Evolutionary conservation across 352 stramenopile genomes (phyloP).

Genomic region (Globisporangium paroecandrum): DNA sequence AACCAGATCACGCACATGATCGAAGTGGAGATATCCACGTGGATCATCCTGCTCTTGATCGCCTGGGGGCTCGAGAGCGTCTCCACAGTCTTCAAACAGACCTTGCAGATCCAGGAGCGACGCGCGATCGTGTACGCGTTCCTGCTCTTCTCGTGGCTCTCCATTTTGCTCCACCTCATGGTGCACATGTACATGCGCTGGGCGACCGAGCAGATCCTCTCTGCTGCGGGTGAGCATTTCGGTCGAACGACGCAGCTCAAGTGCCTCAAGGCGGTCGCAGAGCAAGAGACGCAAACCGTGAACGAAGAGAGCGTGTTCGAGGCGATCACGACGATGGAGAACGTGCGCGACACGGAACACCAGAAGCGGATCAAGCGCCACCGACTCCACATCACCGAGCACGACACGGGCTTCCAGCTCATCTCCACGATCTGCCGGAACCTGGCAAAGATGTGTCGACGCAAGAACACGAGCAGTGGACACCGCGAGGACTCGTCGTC

Average conservation of each 20-base stretch:
- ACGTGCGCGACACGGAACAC: conserved; percentile 13
- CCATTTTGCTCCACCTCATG: conserved; percentile 33
- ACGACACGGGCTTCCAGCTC: conserved; percentile 34
- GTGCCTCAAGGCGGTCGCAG: conserved; percentile 21
- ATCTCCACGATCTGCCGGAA: conserved; percentile 16
- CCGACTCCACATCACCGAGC: conserved; percentile 6
- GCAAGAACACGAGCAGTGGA: neutral
- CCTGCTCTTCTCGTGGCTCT: conserved; percentile 31
- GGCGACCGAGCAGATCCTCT: conserved; percentile 26
- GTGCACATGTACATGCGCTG: conserved; percentile 41
- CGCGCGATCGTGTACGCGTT: conserved; percentile 38
- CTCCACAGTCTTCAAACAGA: conserved; percentile 11
- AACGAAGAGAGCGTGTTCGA: conserved; percentile 22
- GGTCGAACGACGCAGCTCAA: conserved; percentile 10
- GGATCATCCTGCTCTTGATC: conserved; percentile 45
- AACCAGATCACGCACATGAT: conserved; percentile 82
- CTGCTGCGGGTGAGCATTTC: conserved; percentile 24
- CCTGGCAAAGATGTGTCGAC: neutral
- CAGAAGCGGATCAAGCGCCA: conserved; percentile 3
- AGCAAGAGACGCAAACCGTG: conserved; percentile 20
- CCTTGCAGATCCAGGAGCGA: conserved; percentile 20
- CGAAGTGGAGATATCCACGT: conserved; percentile 69
- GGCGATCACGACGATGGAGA: conserved; percentile 26
- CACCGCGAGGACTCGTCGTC: neutral
- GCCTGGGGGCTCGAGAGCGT: conserved; percentile 37